Base-by-base conservation (phyloP, 345 rosid genomes). In the Eucalyptus virginea region DNA sequence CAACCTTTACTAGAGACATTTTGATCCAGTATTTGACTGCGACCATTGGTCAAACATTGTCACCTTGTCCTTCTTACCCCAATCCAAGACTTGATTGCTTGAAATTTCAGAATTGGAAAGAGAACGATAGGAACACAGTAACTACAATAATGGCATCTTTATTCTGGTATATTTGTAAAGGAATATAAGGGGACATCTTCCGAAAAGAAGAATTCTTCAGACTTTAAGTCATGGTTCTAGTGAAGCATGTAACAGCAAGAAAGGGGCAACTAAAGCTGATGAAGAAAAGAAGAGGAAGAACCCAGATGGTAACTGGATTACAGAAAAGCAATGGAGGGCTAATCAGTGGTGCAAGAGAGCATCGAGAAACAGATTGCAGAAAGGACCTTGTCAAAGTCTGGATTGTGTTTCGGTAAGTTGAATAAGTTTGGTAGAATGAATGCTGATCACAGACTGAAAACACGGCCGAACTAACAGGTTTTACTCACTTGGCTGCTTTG, bases 381-480 rank as follows among this genome's bases (percentile, higher is more conserved):
- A 69, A 34, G 11, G 26, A 69, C 14, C 81, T 17, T 9, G 7
- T 69, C 44, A 34, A 1, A 69, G 44, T 5, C 81, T 9, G 81
- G 42, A 69, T 69, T 32, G 42, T 69, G 81, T 17, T 13, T 62
- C 5, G 3, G 34, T 62, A 62, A 62, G 69, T 30, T 62, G 5
- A 62, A 14, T 4, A 0, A 30, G 34, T 62, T 62, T 30, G 69
- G 34, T 13, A 62, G 69, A 62, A 62, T 62, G 34, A 28, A 62
- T 62, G 34, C 69, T 14, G 15, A 62, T 62, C 69, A 62, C 18
- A 9, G n/a, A 58, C 30, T 0, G 8, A 60, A 60, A 60, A 60
- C 67, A 26, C 1, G 4, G 0, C 32, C 2, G 0, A 60, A 11
- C 32, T 3, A 2, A 56, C 6, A 4, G 62, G 62, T 56, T 56